Evolutionary conservation across 106 monocot genomes (phyloP).

Genomic region (Dendrobium nobile): DNA sequence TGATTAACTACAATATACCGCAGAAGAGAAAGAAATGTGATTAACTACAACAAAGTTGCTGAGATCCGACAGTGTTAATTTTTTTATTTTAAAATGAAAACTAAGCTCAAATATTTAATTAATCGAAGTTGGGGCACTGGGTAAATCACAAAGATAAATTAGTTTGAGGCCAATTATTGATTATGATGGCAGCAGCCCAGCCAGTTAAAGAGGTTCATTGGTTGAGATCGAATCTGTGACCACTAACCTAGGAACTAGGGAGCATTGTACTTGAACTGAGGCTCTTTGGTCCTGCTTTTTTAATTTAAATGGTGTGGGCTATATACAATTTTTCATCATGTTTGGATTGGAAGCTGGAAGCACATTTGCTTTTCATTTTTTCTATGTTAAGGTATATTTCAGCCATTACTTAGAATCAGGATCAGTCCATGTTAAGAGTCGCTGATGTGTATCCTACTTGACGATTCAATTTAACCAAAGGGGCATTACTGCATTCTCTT

Average conservation of each 20-base stretch:
- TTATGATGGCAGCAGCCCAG: too few relatives aligned
- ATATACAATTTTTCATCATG: background rate
- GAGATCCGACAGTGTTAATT: background rate
- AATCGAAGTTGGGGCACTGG: background rate
- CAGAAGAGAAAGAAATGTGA: background rate
- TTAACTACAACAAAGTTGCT: background rate
- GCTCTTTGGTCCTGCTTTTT: background rate
- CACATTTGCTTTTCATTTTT: background rate
- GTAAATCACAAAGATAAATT: background rate
- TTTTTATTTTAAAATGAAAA: background rate
- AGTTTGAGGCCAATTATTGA: background rate
- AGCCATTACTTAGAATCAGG: background rate
- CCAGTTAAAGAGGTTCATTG: too few relatives aligned
- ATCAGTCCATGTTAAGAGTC: background rate
- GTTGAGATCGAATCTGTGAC: too few relatives aligned
- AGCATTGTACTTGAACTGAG: background rate
- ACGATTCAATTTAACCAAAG: background rate
- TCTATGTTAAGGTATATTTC: background rate
- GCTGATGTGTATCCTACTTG: background rate
- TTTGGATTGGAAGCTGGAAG: background rate
- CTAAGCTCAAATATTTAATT: background rate
- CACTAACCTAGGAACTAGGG: too few relatives aligned
- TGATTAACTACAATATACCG: background rate
- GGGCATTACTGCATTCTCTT: background rate
- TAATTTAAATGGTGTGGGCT: background rate